These are phyloP conservation scores for Licmophora abbreviata DNA, from an alignment of 108 stramenopile genomes.

Conservation along the genomic window DNA sequence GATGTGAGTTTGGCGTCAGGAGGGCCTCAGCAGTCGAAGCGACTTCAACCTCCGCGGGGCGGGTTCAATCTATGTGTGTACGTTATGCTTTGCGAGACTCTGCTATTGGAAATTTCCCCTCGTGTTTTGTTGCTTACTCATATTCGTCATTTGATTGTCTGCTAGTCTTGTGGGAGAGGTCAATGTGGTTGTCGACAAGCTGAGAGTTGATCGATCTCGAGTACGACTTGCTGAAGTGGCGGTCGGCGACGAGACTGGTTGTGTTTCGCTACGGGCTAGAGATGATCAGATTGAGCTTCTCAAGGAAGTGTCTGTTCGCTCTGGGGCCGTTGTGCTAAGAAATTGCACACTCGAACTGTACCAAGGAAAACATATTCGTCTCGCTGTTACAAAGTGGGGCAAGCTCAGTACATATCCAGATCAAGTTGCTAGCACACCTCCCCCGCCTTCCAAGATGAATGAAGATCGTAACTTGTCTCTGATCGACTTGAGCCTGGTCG, in stretches of 20 bases:
- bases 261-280: slow-evolving; percentile 66
- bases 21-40: slow-evolving; percentile 41
- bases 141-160: background rate
- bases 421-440: slow-evolving; percentile 70
- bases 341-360: slow-evolving; percentile 77
- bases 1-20: slow-evolving; percentile 5
- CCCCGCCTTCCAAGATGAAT: slow-evolving; percentile 65
- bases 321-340: slow-evolving; percentile 67
- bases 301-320: slow-evolving; percentile 32
- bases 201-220: slow-evolving; percentile 65
- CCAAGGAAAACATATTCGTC: slow-evolving; percentile 65
- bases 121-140: slow-evolving; percentile 2
- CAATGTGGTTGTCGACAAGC: slow-evolving; percentile 74
- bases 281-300: slow-evolving; percentile 81
- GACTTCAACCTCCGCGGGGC: slow-evolving; percentile 67
- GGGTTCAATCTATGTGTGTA: slow-evolving; percentile 82
- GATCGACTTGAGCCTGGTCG: slow-evolving; percentile 41
- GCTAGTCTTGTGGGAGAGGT: slow-evolving; percentile 65
- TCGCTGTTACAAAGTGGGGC: slow-evolving; percentile 86
- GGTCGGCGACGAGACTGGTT: slow-evolving; percentile 75
- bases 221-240: slow-evolving; percentile 77
- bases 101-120: too few species aligned
- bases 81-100: slow-evolving; percentile 19
- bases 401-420: slow-evolving; percentile 70
- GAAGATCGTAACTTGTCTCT: slow-evolving; percentile 55